A percentile compares a stretch with the other conserved stretches of the same genome.
phyloP scores from a whole-genome alignment of 2,329 filamentous ascomycete species.

The Colletotrichum salicis region DNA sequence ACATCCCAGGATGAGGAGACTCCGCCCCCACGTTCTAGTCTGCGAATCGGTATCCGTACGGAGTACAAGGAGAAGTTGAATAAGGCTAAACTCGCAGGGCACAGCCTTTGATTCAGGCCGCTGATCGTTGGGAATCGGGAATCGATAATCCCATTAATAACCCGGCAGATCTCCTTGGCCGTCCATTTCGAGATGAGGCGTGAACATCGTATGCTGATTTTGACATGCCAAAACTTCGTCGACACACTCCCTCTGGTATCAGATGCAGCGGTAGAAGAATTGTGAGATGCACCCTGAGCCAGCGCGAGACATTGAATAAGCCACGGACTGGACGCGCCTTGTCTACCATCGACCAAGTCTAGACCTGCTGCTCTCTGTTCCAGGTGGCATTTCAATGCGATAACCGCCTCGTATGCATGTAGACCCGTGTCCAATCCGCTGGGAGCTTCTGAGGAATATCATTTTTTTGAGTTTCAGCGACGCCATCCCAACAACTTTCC shows the following conservation, averaged over 20 bases:
- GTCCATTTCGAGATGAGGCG: slow-evolving; percentile 8
- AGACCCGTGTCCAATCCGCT: slow-evolving; percentile 1
- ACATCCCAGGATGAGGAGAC: background rate
- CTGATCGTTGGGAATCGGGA: background rate
- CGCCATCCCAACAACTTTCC: slow-evolving; percentile 23
- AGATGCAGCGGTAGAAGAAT: background rate
- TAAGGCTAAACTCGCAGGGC: background rate
- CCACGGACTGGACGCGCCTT: background rate
- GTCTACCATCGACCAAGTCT: slow-evolving; percentile 5
- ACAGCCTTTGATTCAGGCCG: background rate
- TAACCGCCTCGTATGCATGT: slow-evolving; percentile 9
- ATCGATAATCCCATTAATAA: background rate
- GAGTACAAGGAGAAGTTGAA: background rate
- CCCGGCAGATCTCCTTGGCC: background rate
- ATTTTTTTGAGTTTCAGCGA: slow-evolving; percentile 23
- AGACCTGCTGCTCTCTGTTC: slow-evolving; percentile 11
- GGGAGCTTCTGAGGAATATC: slow-evolving; percentile 6
- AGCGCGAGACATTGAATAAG: background rate
- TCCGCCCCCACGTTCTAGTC: background rate
- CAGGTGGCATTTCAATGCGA: slow-evolving; percentile 5
- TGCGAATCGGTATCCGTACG: background rate
- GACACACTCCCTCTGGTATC: background rate
- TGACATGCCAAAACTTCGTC: background rate
- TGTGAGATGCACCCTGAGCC: background rate
- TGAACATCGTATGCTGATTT: background rate